Percentiles rank a stretch among this genome's conserved stretches.
phyloP scores from a whole-genome alignment of 2,329 filamentous ascomycete genomes.

The Pleoardoris graminearum region DNA sequence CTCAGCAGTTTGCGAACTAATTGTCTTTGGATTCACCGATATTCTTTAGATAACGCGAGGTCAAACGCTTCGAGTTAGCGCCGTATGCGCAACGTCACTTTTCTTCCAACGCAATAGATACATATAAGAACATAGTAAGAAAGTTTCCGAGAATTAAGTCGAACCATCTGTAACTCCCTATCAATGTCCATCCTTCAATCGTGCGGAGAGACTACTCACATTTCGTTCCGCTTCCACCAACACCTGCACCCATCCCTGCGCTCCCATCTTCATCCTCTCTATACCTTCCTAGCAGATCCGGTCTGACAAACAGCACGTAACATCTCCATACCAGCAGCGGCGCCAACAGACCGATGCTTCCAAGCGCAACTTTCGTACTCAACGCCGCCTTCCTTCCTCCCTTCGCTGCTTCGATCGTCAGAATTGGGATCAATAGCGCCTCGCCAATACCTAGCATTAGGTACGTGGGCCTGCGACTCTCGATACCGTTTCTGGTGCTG shows the following conservation, averaged over 20 bases:
- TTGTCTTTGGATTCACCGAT: too few species aligned
- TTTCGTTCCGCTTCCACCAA: conserved; percentile 7
- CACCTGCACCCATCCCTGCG: neutral
- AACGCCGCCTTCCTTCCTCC: conserved; percentile 22
- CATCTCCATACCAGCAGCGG: conserved; percentile 30
- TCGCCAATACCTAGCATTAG: conserved; percentile 28
- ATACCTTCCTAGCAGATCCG: conserved; percentile 29
- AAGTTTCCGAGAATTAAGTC: neutral
- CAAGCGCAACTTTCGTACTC: conserved; percentile 20
- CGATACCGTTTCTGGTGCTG: conserved; percentile 31
- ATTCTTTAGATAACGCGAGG: too few species aligned
- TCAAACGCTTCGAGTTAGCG: too few species aligned
- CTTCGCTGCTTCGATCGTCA: conserved; percentile 24
- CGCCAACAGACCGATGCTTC: conserved; percentile 21
- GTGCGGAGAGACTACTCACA: conserved; percentile 9
- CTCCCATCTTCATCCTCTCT: conserved; percentile 12
- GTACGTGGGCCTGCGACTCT: conserved; percentile 28
- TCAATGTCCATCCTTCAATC: neutral
- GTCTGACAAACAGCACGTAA: conserved; percentile 27
- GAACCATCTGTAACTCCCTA: conserved; percentile 12
- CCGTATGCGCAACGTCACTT: too few species aligned
- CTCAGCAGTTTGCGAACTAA: too few species aligned
- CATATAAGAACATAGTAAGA: neutral
- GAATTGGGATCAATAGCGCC: conserved; percentile 23
- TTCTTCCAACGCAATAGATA: too few species aligned